These are phyloP conservation scores for Boletus sp. DNA, from an alignment of 768 basidiomycete genomes.

Conservation along the genomic window DNA sequence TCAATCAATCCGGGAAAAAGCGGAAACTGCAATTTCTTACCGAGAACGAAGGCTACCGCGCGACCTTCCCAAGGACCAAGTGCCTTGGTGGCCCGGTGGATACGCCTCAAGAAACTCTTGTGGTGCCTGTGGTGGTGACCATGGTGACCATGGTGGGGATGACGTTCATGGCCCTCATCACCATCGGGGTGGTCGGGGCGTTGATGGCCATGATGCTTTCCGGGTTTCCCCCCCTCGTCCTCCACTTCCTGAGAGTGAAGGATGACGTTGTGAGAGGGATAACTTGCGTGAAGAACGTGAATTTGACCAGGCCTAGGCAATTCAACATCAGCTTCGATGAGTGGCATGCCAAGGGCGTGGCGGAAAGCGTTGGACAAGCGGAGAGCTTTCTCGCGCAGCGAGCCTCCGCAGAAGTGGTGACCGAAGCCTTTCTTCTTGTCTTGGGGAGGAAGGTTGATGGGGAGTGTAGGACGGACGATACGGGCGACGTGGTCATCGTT, in stretches of 20 bases:
- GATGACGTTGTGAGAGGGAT: not conserved
- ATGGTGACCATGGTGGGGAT: conserved; percentile 8
- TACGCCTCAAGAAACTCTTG: conserved; percentile 53
- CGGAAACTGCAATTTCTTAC: conserved; percentile 35
- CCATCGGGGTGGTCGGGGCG: not conserved
- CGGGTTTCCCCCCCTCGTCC: conserved; percentile 9
- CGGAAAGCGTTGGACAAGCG: conserved; percentile 54
- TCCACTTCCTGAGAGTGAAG: conserved; percentile 4
- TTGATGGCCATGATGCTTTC: conserved; percentile 3
- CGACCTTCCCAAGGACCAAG: conserved; percentile 84
- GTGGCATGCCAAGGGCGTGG: conserved; percentile 51
- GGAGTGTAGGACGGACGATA: conserved; percentile 13
- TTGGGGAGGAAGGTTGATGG: conserved; percentile 7
- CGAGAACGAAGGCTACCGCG: conserved; percentile 79
- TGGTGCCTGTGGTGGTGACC: conserved; percentile 27
- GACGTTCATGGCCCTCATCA: conserved; percentile 1
- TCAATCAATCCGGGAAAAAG: not conserved
- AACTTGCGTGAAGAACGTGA: conserved; percentile 29
- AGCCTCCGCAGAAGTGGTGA: conserved; percentile 32
- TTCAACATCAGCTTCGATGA: conserved; percentile 34
- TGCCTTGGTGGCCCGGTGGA: conserved; percentile 61
- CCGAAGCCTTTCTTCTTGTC: conserved; percentile 8
- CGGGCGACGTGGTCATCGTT: conserved; percentile 25
- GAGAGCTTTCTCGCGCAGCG: conserved; percentile 47
- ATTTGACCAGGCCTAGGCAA: conserved; percentile 18